Conservation (phyloP, 345 rosid species). For the Schrenkiella parvula region DNA sequence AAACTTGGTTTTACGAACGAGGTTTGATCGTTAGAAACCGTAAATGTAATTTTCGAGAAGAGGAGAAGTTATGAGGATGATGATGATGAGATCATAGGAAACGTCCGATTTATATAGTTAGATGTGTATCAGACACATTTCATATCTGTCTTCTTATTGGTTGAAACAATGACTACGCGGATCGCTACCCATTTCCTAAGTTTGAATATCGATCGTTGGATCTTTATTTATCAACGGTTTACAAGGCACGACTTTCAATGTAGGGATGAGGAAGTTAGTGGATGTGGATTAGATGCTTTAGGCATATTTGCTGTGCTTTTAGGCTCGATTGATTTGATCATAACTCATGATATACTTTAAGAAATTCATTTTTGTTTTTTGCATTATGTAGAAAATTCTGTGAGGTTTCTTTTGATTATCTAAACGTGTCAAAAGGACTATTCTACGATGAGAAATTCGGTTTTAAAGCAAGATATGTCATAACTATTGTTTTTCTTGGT, state of each 20-base stretch:
- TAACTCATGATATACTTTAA: conserved; percentile 28
- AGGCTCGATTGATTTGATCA: conserved; percentile 35
- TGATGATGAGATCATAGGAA: conserved; percentile 1
- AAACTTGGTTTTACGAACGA: background rate
- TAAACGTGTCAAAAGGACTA: background rate
- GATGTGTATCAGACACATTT: conserved; percentile 28
- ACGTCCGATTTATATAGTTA: conserved; percentile 50
- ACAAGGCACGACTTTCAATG: background rate
- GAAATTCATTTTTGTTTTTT: conserved; percentile 33
- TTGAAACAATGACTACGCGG: conserved; percentile 37
- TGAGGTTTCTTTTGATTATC: conserved; percentile 45
- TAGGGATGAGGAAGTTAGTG: conserved; percentile 2
- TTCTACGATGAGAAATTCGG: conserved; percentile 24
- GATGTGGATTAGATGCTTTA: conserved; percentile 26
- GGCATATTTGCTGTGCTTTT: conserved; percentile 63
- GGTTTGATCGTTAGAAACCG: background rate
- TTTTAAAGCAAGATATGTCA: conserved; percentile 48
- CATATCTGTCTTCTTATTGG: conserved; percentile 54
- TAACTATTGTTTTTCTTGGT: conserved; percentile 40
- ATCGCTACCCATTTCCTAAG: conserved; percentile 26
- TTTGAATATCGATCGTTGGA: conserved; percentile 66
- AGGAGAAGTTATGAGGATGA: background rate
- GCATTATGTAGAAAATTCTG: conserved; percentile 32
- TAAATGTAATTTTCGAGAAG: background rate
- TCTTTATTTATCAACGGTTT: conserved; percentile 45